These are phyloP conservation scores for Eucalyptus curtisii DNA, from an alignment of 345 rosid genomes.

Conservation along the genomic window DNA sequence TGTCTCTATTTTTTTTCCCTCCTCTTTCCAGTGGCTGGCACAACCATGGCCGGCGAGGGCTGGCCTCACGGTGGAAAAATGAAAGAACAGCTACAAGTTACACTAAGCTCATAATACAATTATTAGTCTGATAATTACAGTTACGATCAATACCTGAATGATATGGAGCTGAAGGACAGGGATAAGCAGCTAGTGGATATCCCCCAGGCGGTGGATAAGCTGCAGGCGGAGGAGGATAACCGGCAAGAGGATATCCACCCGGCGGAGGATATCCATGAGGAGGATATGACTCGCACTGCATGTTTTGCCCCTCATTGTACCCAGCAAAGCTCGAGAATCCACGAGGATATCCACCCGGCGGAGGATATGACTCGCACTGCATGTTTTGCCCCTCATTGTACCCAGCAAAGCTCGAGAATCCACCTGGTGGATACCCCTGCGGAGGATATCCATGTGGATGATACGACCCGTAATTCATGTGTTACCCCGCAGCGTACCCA, in stretches of 20 bases:
- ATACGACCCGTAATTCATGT: conserved; percentile 4
- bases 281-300: background rate
- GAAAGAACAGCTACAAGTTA: background rate
- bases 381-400: background rate
- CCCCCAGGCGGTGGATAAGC: conserved; percentile 19
- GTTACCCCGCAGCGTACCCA: conserved; percentile 42
- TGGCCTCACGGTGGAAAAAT: background rate
- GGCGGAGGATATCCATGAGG: conserved; percentile 22
- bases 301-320: background rate
- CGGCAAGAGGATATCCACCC: conserved; percentile 42
- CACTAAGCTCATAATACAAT: background rate
- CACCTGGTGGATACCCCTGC: too few relatives aligned
- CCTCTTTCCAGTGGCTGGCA: background rate
- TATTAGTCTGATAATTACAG: background rate
- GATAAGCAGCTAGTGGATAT: conserved; percentile 30
- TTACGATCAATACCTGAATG: background rate
- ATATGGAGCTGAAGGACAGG: conserved; percentile 17
- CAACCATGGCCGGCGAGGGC: background rate
- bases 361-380: background rate
- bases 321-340: background rate
- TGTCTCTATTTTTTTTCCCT: too few relatives aligned
- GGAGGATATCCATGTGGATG: conserved; percentile 15
- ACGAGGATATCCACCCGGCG: conserved; percentile 41
- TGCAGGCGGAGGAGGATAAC: conserved; percentile 10
- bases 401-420: background rate